Percentiles rank a stretch among this genome's conserved stretches.
Evolutionary conservation across 257 asterid species (phyloP).

Genomic region (Verbena officinalis): DNA sequence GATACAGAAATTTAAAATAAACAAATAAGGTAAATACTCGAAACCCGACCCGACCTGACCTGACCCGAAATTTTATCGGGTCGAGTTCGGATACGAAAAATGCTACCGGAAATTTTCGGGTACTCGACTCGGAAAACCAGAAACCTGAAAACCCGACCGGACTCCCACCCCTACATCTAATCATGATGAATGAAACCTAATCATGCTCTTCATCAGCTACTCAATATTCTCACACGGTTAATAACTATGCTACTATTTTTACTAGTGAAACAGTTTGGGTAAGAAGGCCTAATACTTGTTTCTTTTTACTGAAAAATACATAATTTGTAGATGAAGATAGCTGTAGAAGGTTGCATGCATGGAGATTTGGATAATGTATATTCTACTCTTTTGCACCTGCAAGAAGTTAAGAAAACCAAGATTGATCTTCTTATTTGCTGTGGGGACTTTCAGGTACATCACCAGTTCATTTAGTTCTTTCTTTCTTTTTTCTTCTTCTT

Average conservation of each 20-base stretch:
- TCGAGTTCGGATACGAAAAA: no score
- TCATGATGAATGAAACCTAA: no score
- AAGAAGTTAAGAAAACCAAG: conserved; percentile 69
- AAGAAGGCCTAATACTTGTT: background rate
- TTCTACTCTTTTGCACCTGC: conserved; percentile 72
- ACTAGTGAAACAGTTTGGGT: background rate
- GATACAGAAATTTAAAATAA: no score
- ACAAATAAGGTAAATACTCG: no score
- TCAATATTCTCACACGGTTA: no score
- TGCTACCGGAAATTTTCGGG: no score
- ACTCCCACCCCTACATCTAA: no score
- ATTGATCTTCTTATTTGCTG: conserved; percentile 94
- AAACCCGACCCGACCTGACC: no score
- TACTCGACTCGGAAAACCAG: no score
- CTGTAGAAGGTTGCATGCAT: conserved; percentile 98
- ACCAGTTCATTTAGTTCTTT: background rate
- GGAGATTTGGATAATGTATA: conserved; percentile 94
- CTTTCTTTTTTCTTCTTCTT: background rate
- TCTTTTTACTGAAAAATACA: conserved; percentile 13
- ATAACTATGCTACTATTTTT: background rate
- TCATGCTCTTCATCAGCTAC: no score
- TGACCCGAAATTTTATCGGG: no score
- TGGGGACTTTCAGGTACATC: conserved; percentile 91
- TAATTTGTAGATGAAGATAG: conserved; percentile 73
- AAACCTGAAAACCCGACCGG: no score